Evolutionary conservation across 108 stramenopile species (phyloP), one percentile per base, ranked within the genome.

Genomic region (Conticribra weissflogii): DNA sequence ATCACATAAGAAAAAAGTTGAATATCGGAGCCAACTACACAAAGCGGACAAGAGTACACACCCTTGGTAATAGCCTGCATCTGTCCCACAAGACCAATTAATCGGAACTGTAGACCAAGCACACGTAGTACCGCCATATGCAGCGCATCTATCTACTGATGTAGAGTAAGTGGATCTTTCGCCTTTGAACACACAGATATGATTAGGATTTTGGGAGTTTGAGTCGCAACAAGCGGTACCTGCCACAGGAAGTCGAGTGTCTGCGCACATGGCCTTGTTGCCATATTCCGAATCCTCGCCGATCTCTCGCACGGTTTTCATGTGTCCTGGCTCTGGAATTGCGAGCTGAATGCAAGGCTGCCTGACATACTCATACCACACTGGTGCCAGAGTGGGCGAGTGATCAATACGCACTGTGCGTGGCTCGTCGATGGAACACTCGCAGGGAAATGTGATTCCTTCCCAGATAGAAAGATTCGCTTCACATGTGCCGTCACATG

Each of bases 291-390:
- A n/a, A 46, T 15, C 15, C 33, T 16, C 61, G 28, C 66, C 66
- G 45, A 67, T 54, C 16, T 76, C 66, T 32, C 41, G 27, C 25
- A 86, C 78, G 14, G 68, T 63, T 33, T 63, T 71, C 63, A 61
- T 41, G 17, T 44, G 41, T 2, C 58, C 68, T 16, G 55, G 9
- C 23, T 47, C 68, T 31, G 66, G 52, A 50, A 74, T 74, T 7
- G 79, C 64, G 61, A 73, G 24, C 30, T 80, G 54, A 58, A 80
- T 56, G 66, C 79, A 80, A 15, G 72, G 68, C 2, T 33, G 36
- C 33, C 17, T 46, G 14, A 68, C 50, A 47, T 80, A 80, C 34
- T 80, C 79, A 50, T 56, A 80, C 68, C 67, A 72, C 16, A 69
- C 53, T 0, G 57, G 64, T 12, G 41, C 59, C 18, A 54, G 18